Conservation (phyloP, 148 eudicot species). For the Rheum nobile region DNA sequence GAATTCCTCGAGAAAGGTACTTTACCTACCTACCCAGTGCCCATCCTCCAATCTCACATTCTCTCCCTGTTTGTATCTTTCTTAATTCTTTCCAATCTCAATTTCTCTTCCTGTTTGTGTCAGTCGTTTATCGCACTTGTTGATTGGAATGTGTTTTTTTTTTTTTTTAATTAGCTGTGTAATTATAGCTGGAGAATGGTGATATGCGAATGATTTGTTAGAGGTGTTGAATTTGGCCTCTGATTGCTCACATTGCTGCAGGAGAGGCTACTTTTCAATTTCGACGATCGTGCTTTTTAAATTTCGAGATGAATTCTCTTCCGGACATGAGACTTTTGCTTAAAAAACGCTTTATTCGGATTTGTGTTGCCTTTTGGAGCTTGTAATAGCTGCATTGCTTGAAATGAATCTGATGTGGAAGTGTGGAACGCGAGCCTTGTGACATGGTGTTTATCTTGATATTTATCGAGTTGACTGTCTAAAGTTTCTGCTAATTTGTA, state of each 20-base stretch:
- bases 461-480: background rate
- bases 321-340: no score
- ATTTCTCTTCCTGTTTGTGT: background rate
- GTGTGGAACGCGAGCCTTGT: background rate
- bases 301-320: no score
- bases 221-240: background rate
- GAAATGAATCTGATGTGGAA: background rate
- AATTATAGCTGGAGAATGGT: background rate
- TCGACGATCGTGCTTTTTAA: background rate
- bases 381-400: background rate
- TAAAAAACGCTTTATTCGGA: background rate
- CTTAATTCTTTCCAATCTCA: background rate
- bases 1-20: conserved; percentile 35
- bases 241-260: no score
- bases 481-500: background rate
- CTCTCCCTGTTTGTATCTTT: background rate
- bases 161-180: background rate
- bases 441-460: no score
- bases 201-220: background rate
- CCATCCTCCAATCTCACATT: background rate
- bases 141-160: background rate
- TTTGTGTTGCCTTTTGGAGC: background rate
- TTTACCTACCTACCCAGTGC: background rate
- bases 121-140: background rate
- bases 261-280: background rate